Evolutionary conservation across 2,329 filamentous ascomycete genomes (phyloP).

Genomic region (Fragosphaeria purpurea): DNA sequence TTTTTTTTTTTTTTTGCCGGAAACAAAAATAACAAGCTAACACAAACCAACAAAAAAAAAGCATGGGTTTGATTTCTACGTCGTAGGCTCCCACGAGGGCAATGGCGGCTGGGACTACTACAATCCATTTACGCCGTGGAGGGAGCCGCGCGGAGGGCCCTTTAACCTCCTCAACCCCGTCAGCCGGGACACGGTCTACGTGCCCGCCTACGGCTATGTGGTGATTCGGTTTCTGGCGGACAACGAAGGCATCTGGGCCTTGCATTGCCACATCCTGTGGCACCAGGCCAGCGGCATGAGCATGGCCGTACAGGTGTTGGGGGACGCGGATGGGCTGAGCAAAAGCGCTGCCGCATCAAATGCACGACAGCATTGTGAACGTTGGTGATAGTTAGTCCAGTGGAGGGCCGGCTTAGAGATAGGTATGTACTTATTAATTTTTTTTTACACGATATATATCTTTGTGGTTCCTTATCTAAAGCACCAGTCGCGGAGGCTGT

Average conservation of each 20-base stretch:
- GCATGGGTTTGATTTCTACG: conserved; percentile 19
- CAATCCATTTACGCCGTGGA: conserved; percentile 14
- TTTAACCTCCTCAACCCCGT: conserved; percentile 13
- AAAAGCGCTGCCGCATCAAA: not conserved
- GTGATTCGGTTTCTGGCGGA: conserved; percentile 16
- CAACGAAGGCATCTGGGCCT: conserved; percentile 15
- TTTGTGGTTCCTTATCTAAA: no score
- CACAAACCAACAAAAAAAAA: not conserved
- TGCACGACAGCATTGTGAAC: no score
- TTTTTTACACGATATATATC: no score
- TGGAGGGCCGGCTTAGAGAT: no score
- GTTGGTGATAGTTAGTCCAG: no score
- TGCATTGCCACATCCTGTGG: conserved; percentile 18
- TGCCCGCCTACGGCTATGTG: conserved; percentile 14
- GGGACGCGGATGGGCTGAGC: conserved; percentile 11
- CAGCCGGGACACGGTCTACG: conserved; percentile 17
- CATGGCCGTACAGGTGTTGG: conserved; percentile 17
- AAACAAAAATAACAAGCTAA: no score
- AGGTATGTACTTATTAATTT: no score
- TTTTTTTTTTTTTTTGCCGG: not conserved
- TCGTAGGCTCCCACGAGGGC: conserved; percentile 13
- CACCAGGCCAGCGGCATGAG: conserved; percentile 17
- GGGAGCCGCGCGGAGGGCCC: conserved; percentile 11
- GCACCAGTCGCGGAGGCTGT: no score
- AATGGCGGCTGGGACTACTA: conserved; percentile 19